Evolutionary conservation across 306 rosid species (phyloP), one percentile per base, ranked within the genome.

Genomic region (Crataegus laevigata): DNA sequence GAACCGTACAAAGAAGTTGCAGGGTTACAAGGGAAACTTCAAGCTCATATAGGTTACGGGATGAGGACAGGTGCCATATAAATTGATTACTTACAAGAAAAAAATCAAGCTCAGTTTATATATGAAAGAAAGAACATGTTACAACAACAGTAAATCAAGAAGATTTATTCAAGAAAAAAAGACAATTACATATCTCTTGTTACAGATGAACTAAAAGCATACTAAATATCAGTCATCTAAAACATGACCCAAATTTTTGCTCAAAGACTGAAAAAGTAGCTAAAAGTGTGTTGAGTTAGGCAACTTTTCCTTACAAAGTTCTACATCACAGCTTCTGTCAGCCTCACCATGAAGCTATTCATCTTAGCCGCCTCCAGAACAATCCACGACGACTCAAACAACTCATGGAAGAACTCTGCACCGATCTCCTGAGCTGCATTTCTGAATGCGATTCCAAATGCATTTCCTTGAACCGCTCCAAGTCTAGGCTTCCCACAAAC

Each of bases 361-460:
- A 96, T 93, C 18, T 81, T 81, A 30, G 88, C 58, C 72, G 96
- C 65, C 66, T 96, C 91, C 64, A 92, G 77, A 74, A 96, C 81
- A 68, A 96, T 96, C 99, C 99, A 96, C 1, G 98, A 96, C 15
- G 98, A 92, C 74, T 96, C 99, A 24, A 92, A 96, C 83, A 96
- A 55, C 84, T 96, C 98, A 70, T 92, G 99, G 83, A 92, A 96
- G 86, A 82, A 94, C 69, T 90, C 90, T 4, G 84, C 77, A 24
- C 87, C 88, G n/a, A 88, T 84, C 83, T 92, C 96, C 83, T 89
- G 86, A 0, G 97, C 99, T 0, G 89, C 99, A 36, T 81, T 84
- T 82, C 89, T 85, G 72, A 94, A 94, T 7, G 98, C 96, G 62
- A 84, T 77, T 32, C 97, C 99, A 76, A 94, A 94, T 3, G 93